These are phyloP conservation scores for Penicillium bialowiezense DNA, from an alignment of 495 filamentous ascomycete genomes.

Conservation along the genomic window DNA sequence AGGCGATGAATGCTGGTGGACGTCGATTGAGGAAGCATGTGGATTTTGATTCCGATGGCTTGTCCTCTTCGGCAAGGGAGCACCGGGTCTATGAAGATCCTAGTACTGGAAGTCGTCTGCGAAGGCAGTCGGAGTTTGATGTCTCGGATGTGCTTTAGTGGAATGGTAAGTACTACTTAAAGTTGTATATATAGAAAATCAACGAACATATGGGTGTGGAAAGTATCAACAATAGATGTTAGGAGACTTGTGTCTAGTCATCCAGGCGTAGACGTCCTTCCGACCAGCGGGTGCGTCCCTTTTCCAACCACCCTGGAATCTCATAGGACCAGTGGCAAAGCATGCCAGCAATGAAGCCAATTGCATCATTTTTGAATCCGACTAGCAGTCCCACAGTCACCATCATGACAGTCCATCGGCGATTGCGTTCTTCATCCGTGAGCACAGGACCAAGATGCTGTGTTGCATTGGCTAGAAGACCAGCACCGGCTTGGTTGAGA, in stretches of 20 bases:
- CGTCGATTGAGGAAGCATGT: slow-evolving; percentile 6
- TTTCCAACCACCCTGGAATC: slow-evolving; percentile 31
- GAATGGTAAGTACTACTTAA: not conserved
- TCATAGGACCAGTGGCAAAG: slow-evolving; percentile 59
- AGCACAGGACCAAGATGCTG: slow-evolving; percentile 37
- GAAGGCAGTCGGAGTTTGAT: slow-evolving; percentile 19
- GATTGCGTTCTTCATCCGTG: slow-evolving; percentile 59
- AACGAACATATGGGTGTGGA: not conserved
- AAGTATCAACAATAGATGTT: not conserved
- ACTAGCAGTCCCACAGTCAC: slow-evolving; percentile 76
- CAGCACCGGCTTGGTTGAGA: slow-evolving; percentile 31
- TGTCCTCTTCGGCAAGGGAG: slow-evolving; percentile 7
- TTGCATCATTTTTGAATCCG: slow-evolving; percentile 84
- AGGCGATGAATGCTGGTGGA: slow-evolving; percentile 9
- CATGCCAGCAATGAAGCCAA: slow-evolving; percentile 82
- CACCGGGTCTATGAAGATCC: slow-evolving; percentile 19
- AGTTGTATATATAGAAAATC: not conserved
- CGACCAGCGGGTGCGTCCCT: slow-evolving; percentile 25
- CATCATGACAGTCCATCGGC: slow-evolving; percentile 83
- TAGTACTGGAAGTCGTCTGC: slow-evolving; percentile 14
- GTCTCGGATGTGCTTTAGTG: slow-evolving; percentile 11
- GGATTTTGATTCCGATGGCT: slow-evolving; percentile 11
- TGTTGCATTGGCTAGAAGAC: slow-evolving; percentile 38
- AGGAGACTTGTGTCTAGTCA: not conserved
- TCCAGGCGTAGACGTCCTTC: slow-evolving; percentile 31